Evolutionary conservation across 441 rosid genomes (phyloP).

Genomic region (Populus hybrid): DNA sequence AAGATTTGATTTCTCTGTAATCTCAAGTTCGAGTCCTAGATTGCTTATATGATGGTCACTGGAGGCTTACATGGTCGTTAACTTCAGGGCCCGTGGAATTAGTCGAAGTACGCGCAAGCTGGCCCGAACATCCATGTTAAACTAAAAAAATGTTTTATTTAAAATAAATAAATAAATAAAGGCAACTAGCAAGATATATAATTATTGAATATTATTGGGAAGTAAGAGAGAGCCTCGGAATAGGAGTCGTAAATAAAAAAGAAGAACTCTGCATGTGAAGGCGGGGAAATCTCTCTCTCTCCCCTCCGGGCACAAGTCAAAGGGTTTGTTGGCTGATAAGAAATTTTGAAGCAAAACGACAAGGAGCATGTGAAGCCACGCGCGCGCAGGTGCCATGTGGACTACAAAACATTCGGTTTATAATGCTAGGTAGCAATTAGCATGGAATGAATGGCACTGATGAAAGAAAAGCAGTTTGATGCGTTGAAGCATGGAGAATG

Average conservation of each 20-base stretch:
- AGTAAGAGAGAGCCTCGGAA: constrained; percentile 42
- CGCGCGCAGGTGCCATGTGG: not conserved
- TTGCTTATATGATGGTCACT: too few relatives aligned
- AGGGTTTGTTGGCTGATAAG: constrained; percentile 46
- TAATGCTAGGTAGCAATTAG: too few relatives aligned
- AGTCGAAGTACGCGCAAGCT: too few relatives aligned
- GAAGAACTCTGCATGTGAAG: constrained; percentile 48
- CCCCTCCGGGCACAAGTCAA: constrained; percentile 43
- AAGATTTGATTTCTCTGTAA: accelerated
- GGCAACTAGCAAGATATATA: not conserved
- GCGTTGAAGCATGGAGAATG: not conserved
- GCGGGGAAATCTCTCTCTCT: constrained; percentile 30
- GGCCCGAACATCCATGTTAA: too few relatives aligned
- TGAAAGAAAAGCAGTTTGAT: not conserved
- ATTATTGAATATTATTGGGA: constrained; percentile 29
- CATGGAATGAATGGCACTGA: not conserved
- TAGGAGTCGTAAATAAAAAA: constrained; percentile 25
- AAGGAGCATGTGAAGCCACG: constrained; percentile 28
- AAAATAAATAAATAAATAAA: too few relatives aligned
- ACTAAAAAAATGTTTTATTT: too few relatives aligned
- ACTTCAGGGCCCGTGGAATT: too few relatives aligned
- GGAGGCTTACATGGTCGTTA: too few relatives aligned
- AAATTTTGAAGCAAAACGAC: constrained; percentile 37
- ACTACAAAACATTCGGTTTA: too few relatives aligned
- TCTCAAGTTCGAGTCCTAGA: too few relatives aligned